Evolutionary conservation across 768 basidiomycete genomes (phyloP), one percentile per base, ranked within the genome.

Genomic region (Dendrothele bispora): DNA sequence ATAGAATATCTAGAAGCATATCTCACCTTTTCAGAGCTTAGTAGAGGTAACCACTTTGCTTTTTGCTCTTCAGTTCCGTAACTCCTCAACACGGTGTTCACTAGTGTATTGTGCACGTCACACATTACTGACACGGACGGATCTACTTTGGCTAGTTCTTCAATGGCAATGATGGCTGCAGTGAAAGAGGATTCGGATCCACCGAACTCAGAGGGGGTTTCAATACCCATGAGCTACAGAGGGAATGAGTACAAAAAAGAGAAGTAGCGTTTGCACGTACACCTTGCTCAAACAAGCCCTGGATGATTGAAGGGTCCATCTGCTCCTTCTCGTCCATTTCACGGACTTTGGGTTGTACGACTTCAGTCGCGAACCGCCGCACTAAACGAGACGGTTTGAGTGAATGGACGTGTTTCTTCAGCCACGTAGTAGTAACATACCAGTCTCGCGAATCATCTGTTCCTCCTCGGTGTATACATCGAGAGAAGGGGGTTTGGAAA

Each of bases 251-350:
- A 41, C 30, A 27, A 53, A 52, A 15, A 30, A 44, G 27, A 29
- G 20, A 35, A 46, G 15, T 15, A 39, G 48, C 36, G 10, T 12
- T 11, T 34, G 30, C 3, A 69, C 88, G 58, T 61, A 95, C 93
- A 15, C 97, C 97, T 69, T 97, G 93, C 41, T 97, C 93, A 53
- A 98, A 99, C 11, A 98, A 77, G 0, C 84, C 91, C 58, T 88
- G 75, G 61, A 98, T 91, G 53, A 99, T 65, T 0, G 70, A 76
- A 1, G 90, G 83, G 62, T 98, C 94, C 95, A 99, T 98, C 48
- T 65, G 71, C 69, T 99, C 95, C 46, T 85, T 88, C 76, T 99
- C 97, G 61, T 99, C 97, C 97, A 99, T 99, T 65, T 95, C 93
- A 18, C 84, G 80, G 49, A 97, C 95, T 65, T 85, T 91, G 39